Conservation (phyloP, 495 filamentous ascomycete species). For the Talaromyces trachyspermus region DNA sequence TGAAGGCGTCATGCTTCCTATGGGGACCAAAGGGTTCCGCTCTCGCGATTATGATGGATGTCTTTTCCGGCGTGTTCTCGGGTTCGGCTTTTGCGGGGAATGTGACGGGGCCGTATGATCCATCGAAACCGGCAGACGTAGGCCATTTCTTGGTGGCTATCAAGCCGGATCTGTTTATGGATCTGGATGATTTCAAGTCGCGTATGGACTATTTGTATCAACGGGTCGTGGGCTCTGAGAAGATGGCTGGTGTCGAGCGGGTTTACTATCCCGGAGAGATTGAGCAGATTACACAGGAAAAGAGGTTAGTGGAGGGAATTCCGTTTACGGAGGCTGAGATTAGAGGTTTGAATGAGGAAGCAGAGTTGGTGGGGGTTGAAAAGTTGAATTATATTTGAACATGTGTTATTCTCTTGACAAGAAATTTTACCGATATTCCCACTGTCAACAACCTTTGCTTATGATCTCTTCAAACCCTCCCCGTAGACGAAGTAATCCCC, state of each 20-base stretch:
- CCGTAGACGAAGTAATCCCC: constrained; percentile 35
- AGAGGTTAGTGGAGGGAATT: constrained; percentile 52
- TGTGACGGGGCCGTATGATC: constrained; percentile 67
- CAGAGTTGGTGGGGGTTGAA: constrained; percentile 42
- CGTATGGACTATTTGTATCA: constrained; percentile 66
- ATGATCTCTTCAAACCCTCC: too few relatives aligned
- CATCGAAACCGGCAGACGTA: constrained; percentile 58
- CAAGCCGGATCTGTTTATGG: constrained; percentile 71
- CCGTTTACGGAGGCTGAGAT: constrained; percentile 60
- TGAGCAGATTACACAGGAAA: constrained; percentile 54
- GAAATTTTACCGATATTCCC: too few relatives aligned
- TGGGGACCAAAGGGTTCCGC: constrained; percentile 75
- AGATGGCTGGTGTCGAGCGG: constrained; percentile 60
- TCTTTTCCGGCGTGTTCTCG: constrained; percentile 69
- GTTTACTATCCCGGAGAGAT: constrained; percentile 79
- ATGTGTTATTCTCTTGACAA: too few relatives aligned
- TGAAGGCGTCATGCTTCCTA: constrained; percentile 68
- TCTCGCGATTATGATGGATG: constrained; percentile 75
- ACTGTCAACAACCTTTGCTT: too few relatives aligned
- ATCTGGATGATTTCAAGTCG: constrained; percentile 56
- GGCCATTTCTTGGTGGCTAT: constrained; percentile 71
- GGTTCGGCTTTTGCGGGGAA: constrained; percentile 65
- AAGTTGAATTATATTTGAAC: constrained; percentile 1
- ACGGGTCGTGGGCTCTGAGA: constrained; percentile 55
- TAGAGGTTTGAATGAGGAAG: constrained; percentile 59